Percentiles rank a stretch among this genome's conserved stretches.
These are phyloP conservation scores for Lojkania enalia DNA, from an alignment of 2,329 filamentous ascomycete genomes.

Conservation along the genomic window DNA sequence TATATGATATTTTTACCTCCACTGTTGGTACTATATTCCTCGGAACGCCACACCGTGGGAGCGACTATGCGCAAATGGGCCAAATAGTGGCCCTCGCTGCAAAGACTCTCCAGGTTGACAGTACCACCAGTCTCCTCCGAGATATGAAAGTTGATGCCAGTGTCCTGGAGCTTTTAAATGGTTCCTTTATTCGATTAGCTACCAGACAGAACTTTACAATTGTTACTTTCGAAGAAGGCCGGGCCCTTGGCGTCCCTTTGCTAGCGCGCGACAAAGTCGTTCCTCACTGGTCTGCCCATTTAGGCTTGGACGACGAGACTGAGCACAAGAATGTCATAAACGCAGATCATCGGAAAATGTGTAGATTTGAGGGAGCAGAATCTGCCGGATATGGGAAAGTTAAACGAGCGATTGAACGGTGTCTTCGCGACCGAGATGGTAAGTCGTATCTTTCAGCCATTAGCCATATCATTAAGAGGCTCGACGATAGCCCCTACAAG, in stretches of 20 bases:
- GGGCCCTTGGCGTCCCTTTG: not conserved
- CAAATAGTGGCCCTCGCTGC: not conserved
- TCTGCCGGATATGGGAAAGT: not conserved
- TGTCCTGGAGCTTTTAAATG: not conserved
- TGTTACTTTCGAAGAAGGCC: not conserved
- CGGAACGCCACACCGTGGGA: not conserved
- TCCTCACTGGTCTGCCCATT: not conserved
- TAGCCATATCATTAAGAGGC: too few species aligned
- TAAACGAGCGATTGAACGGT: not conserved
- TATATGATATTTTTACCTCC: constrained; percentile 7
- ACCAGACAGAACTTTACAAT: not conserved
- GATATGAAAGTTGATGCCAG: not conserved
- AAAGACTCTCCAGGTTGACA: not conserved
- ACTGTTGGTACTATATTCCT: not conserved
- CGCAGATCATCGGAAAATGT: not conserved
- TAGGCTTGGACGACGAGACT: not conserved
- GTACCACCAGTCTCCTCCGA: not conserved
- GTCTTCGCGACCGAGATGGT: not conserved
- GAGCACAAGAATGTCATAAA: not conserved
- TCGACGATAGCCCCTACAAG: too few species aligned
- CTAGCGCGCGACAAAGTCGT: not conserved
- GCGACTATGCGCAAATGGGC: not conserved
- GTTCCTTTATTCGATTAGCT: not conserved
- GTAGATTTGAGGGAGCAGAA: not conserved
- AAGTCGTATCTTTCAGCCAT: too few species aligned